Conservation (phyloP, 1,139 yeast species). For the Pneumocystis sp. region DNA sequence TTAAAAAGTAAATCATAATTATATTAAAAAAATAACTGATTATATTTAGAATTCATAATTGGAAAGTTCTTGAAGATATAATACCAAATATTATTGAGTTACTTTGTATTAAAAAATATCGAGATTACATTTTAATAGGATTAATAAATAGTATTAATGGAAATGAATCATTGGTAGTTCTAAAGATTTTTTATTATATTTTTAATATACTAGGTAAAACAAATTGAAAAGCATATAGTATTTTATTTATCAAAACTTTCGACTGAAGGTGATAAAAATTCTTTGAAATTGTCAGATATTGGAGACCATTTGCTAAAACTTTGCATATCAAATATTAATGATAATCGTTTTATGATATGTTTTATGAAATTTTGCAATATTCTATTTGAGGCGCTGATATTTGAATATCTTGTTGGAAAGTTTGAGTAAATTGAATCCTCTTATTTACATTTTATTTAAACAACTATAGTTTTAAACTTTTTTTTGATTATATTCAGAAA, state of each 20-base stretch:
- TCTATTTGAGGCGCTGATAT: not conserved
- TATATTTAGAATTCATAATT: not conserved
- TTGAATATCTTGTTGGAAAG: not conserved
- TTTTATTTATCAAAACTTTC: not conserved
- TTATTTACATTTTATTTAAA: not conserved
- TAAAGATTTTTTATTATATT: not conserved
- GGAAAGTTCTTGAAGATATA: not conserved
- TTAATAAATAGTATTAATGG: not conserved
- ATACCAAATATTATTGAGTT: not conserved
- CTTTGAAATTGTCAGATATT: not conserved
- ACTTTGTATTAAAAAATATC: not conserved
- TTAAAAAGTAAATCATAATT: not conserved
- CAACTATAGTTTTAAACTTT: not conserved
- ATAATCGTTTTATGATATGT: not conserved
- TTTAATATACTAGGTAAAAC: not conserved
- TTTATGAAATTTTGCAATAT: not conserved
- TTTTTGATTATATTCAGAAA: not conserved
- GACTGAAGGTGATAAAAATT: not conserved
- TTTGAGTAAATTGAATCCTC: not conserved
- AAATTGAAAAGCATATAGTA: not conserved
- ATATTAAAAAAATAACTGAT: not conserved
- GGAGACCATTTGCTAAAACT: not conserved
- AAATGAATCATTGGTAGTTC: not conserved
- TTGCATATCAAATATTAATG: not conserved
- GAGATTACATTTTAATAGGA: not conserved